phyloP scores from a whole-genome alignment of 202 grass and related monocot species.

The Panicum virgatum region DNA sequence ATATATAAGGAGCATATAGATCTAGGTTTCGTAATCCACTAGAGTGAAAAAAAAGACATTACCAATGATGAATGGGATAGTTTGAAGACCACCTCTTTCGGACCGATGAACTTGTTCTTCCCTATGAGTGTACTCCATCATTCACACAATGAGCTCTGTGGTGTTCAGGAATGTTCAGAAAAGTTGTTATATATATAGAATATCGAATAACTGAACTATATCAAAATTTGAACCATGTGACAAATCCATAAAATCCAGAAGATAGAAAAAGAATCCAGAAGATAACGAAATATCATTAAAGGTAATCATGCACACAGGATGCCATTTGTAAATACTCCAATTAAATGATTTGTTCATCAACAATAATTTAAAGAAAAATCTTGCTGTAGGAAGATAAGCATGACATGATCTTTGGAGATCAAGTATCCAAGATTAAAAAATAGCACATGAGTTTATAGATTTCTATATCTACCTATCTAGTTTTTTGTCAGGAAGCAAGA shows the following conservation, averaged over 20 bases:
- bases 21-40: not conserved
- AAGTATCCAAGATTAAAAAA: not conserved
- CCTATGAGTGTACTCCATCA: not conserved
- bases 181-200: not conserved
- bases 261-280: not conserved
- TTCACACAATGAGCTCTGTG: not conserved
- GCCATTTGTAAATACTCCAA: no score
- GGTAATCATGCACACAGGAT: no score
- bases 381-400: not conserved
- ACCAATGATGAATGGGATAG: constrained; percentile 12
- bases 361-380: not conserved
- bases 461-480: not conserved
- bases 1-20: not conserved
- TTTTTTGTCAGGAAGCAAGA: not conserved
- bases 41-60: not conserved
- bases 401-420: not conserved
- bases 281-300: not conserved
- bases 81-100: not conserved
- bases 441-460: not conserved
- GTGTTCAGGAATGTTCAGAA: no score
- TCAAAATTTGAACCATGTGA: not conserved
- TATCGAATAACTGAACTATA: not conserved
- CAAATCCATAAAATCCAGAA: not conserved
- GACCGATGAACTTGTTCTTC: not conserved
- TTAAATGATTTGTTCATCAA: not conserved